Evolutionary conservation across 805 yeast genomes (phyloP).

Genomic region (Kluyveromyces wickerhamii): DNA sequence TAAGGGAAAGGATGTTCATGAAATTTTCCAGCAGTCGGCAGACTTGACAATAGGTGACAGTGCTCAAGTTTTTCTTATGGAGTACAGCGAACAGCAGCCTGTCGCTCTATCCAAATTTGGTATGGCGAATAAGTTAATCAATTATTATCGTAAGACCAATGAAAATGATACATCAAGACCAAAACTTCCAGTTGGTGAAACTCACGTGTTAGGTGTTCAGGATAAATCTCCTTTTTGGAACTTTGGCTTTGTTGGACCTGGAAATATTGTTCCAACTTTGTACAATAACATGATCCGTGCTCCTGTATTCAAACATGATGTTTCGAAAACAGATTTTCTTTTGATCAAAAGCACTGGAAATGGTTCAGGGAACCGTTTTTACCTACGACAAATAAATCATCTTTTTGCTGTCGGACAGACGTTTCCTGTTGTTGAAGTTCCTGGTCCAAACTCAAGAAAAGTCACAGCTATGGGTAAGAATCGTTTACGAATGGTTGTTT

Average conservation of each 20-base stretch:
- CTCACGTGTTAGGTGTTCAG: slow-evolving; percentile 91
- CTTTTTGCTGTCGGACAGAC: slow-evolving; percentile 86
- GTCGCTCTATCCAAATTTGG: slow-evolving; percentile 79
- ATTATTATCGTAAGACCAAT: slow-evolving; percentile 78
- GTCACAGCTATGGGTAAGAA: slow-evolving; percentile 90
- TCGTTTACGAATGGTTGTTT: slow-evolving; percentile 88
- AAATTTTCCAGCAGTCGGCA: slow-evolving; percentile 58
- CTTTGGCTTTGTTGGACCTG: slow-evolving; percentile 93
- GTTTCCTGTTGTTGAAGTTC: slow-evolving; percentile 88
- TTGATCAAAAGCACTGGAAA: slow-evolving; percentile 74
- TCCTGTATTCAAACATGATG: slow-evolving; percentile 84
- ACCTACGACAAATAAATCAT: slow-evolving; percentile 58
- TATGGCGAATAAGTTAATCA: slow-evolving; percentile 90
- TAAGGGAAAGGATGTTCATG: slow-evolving; percentile 71
- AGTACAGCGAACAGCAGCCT: slow-evolving; percentile 87
- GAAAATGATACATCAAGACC: slow-evolving; percentile 84
- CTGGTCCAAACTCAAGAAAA: slow-evolving; percentile 95
- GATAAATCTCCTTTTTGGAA: slow-evolving; percentile 98
- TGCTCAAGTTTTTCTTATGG: slow-evolving; percentile 68
- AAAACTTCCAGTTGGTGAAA: slow-evolving; percentile 83
- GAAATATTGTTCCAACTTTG: slow-evolving; percentile 86
- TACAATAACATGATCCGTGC: slow-evolving; percentile 90
- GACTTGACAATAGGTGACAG: slow-evolving; percentile 83
- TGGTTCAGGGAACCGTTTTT: slow-evolving; percentile 64
- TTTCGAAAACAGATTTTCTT: slow-evolving; percentile 70